A percentile compares a stretch with the other conserved stretches of the same genome.
These are phyloP conservation scores for Sphaerulina musiva DNA, from an alignment of 2,329 filamentous ascomycete genomes.

Conservation along the genomic window DNA sequence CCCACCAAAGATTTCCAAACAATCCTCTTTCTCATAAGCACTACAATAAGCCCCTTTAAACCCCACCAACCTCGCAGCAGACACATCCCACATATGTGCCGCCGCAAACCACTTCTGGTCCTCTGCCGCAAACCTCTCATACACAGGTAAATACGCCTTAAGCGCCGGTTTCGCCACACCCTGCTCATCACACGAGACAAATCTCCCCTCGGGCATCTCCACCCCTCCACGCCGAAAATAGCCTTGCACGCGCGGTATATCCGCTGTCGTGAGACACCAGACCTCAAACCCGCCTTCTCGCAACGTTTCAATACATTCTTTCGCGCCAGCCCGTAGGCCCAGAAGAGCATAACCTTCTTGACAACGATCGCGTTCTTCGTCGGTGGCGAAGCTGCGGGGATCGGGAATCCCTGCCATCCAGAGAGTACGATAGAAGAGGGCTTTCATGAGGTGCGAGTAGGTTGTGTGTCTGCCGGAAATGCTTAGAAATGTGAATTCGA, in stretches of 20 bases:
- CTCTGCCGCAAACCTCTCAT: conserved; percentile 37
- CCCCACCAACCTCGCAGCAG: conserved; percentile 23
- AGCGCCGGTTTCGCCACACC: conserved; percentile 48
- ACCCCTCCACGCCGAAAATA: conserved; percentile 48
- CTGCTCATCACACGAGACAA: conserved; percentile 47
- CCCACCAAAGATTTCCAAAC: conserved; percentile 44
- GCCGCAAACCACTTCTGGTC: conserved; percentile 51
- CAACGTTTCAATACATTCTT: conserved; percentile 41
- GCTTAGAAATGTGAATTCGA: conserved; percentile 47
- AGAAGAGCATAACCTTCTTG: conserved; percentile 36
- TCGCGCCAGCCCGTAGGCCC: conserved; percentile 36
- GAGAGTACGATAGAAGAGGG: conserved; percentile 47
- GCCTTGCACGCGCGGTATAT: conserved; percentile 44
- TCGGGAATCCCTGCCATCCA: conserved; percentile 41
- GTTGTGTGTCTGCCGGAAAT: conserved; percentile 41
- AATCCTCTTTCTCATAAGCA: conserved; percentile 48
- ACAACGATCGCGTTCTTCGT: conserved; percentile 40
- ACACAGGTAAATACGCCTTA: conserved; percentile 42
- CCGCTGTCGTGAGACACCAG: conserved; percentile 51
- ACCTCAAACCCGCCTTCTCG: conserved; percentile 45
- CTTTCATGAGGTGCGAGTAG: conserved; percentile 41
- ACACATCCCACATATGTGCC: conserved; percentile 55
- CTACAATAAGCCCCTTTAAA: conserved; percentile 50
- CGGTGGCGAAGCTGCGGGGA: conserved; percentile 39
- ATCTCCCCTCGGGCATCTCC: conserved; percentile 46